Base-by-base conservation (phyloP, 768 basidiomycete genomes). In the Thelephora ganbajun region DNA sequence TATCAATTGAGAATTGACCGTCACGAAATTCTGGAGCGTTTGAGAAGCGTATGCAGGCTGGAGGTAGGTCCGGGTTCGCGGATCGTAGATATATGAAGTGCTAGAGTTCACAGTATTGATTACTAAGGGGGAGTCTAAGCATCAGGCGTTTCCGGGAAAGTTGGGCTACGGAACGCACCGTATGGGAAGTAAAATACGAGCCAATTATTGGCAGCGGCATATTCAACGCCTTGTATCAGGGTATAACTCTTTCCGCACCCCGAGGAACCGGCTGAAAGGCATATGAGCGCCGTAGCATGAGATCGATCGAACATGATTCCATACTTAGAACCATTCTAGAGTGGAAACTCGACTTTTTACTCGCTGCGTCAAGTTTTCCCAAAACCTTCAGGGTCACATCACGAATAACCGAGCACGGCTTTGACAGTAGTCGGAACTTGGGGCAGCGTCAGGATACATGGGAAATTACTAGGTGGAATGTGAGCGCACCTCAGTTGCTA, bases 231-330 rank as follows among this genome's bases (percentile, higher is more conserved):
- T 60, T 96, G 91, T 7, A 92, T 66, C 26, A 94, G 63, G 7
- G 86, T 61, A 51, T 75, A 78, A 48, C 82, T 86, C 65, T 94
- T 96, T 36, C 91, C 92, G 47, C 74, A 79, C 5, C 92, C 91
- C 7, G 73, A 51, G 5, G 72, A 64, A 12, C 91, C 91, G 51
- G 79, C 81, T 90, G 56, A n/a, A 11, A 44, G 13, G n/a, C 9
- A 7, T 30, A 16, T 23, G n/a, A 14, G 7, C 33, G 6, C 41
- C 14, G 20, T 5, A 34, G 11, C 20, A 39, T n/a, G 11, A 5
- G 30, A 12, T 23, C 23, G 30, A 19, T 44, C 22, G 37, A 50
- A 13, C 48, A 26, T 16, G 39, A 42, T 2, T 22, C 71, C 80
- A 48, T 57, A 83, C 88, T 83, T 6, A 90, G 58, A 7, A 89